phyloP scores from a whole-genome alignment of 345 rosid genomes.

The Excoecaria agallocha region DNA sequence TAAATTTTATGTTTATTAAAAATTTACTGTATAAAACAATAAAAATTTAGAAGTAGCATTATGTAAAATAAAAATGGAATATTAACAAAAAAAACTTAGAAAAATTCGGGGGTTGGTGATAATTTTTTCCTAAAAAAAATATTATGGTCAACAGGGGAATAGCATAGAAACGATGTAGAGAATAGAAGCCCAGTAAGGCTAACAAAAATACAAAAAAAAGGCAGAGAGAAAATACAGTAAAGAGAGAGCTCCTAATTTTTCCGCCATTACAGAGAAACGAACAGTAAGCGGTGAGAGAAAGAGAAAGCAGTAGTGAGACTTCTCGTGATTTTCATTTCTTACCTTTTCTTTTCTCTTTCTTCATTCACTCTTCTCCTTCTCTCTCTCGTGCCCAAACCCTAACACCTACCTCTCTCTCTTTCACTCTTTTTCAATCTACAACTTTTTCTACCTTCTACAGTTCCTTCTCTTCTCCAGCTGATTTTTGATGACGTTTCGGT shows the following conservation, averaged over 20 bases:
- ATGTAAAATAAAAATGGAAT: too few species aligned
- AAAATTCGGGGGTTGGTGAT: too few species aligned
- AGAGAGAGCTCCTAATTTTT: conserved; percentile 7
- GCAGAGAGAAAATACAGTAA: background rate
- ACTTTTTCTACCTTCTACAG: background rate
- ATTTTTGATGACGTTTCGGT: background rate
- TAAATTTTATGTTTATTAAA: too few species aligned
- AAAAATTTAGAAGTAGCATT: too few species aligned
- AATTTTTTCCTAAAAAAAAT: too few species aligned
- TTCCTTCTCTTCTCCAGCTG: background rate
- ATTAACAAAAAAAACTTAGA: too few species aligned
- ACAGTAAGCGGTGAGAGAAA: conserved; percentile 10
- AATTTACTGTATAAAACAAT: too few species aligned
- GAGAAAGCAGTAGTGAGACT: background rate
- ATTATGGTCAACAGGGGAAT: background rate
- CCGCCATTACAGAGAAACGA: conserved; percentile 35
- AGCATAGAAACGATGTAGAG: background rate
- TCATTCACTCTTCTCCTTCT: conserved; percentile 37
- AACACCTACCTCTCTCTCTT: background rate
- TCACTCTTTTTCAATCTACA: conserved; percentile 6
- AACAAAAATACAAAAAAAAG: background rate
- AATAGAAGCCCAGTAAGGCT: background rate
- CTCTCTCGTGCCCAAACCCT: conserved; percentile 36
- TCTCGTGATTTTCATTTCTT: conserved; percentile 37
- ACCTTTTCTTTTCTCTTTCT: conserved; percentile 30